phyloP scores from a whole-genome alignment of 2,329 filamentous ascomycete genomes.

The Tolypocladium album region DNA sequence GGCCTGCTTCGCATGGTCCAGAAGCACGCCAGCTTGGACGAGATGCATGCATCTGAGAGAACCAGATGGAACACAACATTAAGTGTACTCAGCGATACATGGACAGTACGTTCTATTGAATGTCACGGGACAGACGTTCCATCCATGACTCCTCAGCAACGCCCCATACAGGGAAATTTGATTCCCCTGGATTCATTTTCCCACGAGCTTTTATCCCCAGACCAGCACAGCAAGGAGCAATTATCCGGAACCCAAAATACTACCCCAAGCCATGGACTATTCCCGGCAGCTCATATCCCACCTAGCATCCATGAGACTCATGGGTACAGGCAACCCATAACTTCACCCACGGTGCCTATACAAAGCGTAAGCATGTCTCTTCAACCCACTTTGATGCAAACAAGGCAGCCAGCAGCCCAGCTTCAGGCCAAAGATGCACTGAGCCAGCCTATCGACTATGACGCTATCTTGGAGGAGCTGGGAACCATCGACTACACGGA shows the following conservation, averaged over 20 bases:
- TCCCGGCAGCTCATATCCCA: neutral
- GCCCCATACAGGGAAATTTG: neutral
- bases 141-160: neutral
- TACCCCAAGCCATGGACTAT: neutral
- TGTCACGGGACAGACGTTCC: neutral
- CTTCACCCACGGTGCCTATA: neutral
- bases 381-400: neutral
- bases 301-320: neutral
- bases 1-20: conserved; percentile 24
- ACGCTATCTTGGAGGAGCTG: conserved; percentile 40
- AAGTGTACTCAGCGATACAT: conserved; percentile 7
- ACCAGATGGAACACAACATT: conserved; percentile 18
- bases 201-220: neutral
- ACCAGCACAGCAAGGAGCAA: neutral
- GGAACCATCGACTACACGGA: conserved; percentile 39
- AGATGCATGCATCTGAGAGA: conserved; percentile 21
- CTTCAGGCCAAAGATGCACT: neutral
- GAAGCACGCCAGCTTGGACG: conserved; percentile 14
- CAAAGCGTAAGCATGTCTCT: neutral
- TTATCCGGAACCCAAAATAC: neutral
- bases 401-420: neutral
- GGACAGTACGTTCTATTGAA: neutral
- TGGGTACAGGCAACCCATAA: neutral
- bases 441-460: conserved; percentile 30
- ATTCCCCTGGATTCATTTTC: neutral